Percentiles rank a stretch among this genome's conserved stretches.
phyloP scores from a whole-genome alignment of 2,329 filamentous ascomycete species.

The Dactylellina sp. region DNA sequence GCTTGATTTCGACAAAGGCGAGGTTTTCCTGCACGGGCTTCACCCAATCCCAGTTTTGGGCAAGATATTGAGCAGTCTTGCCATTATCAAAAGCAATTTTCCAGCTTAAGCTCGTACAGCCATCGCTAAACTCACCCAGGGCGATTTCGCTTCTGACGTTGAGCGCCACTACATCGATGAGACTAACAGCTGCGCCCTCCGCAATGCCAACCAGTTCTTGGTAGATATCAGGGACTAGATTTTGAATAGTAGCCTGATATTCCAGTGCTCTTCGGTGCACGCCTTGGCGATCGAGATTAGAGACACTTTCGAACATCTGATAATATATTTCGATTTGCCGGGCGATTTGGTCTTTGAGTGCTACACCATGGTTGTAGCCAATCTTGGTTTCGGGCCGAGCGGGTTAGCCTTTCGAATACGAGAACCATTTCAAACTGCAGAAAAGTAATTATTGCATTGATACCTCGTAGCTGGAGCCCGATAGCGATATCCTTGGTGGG shows the following conservation, averaged over 20 bases:
- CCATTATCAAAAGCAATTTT: conserved; percentile 61
- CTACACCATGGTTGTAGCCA: conserved; percentile 32
- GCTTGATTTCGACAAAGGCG: conserved; percentile 66
- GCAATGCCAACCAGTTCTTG: conserved; percentile 70
- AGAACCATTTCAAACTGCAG: too few relatives aligned
- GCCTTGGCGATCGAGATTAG: conserved; percentile 20
- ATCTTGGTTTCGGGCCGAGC: conserved; percentile 14
- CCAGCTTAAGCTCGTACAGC: conserved; percentile 70
- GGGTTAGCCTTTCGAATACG: background rate
- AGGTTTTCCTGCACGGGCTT: conserved; percentile 67
- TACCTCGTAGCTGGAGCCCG: conserved; percentile 34
- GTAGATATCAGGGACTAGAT: conserved; percentile 63
- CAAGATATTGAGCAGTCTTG: conserved; percentile 63
- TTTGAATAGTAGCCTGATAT: conserved; percentile 66
- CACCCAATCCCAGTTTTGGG: conserved; percentile 74
- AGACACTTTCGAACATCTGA: conserved; percentile 25
- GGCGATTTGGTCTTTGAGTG: conserved; percentile 24
- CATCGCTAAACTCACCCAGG: conserved; percentile 71
- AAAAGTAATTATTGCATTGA: background rate
- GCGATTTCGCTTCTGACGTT: conserved; percentile 72
- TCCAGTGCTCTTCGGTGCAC: conserved; percentile 63
- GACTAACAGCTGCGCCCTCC: conserved; percentile 65
- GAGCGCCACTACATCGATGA: conserved; percentile 70
- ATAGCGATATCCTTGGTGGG: conserved; percentile 27
- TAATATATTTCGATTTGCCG: conserved; percentile 39